phyloP scores from a whole-genome alignment of 371 early-diverging fungal genomes.

The Lichtheimia hyalospora region DNA sequence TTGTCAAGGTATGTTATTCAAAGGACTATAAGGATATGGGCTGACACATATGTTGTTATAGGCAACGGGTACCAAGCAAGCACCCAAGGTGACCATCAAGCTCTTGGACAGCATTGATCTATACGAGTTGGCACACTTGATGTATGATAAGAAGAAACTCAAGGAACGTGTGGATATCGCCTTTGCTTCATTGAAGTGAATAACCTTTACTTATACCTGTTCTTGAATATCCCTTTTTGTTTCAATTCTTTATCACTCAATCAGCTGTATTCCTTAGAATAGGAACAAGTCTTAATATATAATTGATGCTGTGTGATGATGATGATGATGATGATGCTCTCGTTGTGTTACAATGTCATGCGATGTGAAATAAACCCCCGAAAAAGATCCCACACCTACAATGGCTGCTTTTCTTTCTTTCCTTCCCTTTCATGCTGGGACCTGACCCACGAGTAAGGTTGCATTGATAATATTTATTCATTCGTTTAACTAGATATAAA shows the following conservation, averaged over 20 bases:
- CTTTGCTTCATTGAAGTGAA: constrained; percentile 18
- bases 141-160: constrained; percentile 30
- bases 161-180: constrained; percentile 32
- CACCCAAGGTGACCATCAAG: constrained; percentile 34
- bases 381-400: no score
- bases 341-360: no score
- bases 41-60: neutral
- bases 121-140: constrained; percentile 34
- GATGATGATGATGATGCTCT: no score
- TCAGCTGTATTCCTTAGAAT: no score
- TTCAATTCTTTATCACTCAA: neutral
- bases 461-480: neutral
- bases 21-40: no score
- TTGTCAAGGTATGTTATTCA: constrained; percentile 37
- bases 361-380: no score
- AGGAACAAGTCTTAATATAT: no score
- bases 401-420: no score
- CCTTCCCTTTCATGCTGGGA: neutral
- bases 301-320: no score
- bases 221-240: constrained; percentile 4
- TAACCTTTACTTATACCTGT: constrained; percentile 3
- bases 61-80: constrained; percentile 32
- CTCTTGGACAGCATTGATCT: constrained; percentile 28
- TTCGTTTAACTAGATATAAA: neutral
- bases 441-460: neutral